Base-by-base conservation (phyloP, 768 basidiomycete species). In the Kwoniella newhampshirensis region DNA sequence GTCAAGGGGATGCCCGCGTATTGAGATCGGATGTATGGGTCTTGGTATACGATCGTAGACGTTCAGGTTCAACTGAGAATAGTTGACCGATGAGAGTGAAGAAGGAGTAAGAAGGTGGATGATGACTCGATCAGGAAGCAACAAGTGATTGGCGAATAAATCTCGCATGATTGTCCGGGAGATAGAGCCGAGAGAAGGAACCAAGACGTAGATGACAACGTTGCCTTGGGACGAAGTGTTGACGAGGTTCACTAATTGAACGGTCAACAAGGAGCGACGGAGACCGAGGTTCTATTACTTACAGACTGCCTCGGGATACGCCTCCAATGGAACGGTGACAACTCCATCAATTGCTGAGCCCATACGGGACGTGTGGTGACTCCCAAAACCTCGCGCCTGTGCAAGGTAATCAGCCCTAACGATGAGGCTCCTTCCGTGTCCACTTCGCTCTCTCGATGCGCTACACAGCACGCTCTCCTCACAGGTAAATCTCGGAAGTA, bases 31-130 rank as follows among this genome's bases (percentile, higher is more conserved):
- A 4, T 43, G 54, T 18, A 69, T 27, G 12, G 41, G 50, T n/a
- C 56, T 32, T 17, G 59, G 49, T 4, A 72, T 26, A 4, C 48
- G 50, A 30, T 69, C 57, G 49, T 69, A 72, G 6, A 64, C 54
- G 13, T 67, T 67, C 1, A 57, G 44, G 26, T 59, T 61, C 23
- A 67, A 41, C 21, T 43, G 39, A 4, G 41, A 37, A 26, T 59
- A 30, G 13, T 49, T 20, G 7, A 27, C 23, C 5, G 40, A 20
- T 6, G 28, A 18, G 5, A 57, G 20, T 17, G 43, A 18, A 4
- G 45, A 43, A 1, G 28, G 44, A 21, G 49, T 54, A 17, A 62
- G n/a, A 28, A 62, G 5, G 12, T 57, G 60, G 23, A 57, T 43
- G 25, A 62, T 44, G 28, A 45, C 36, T 4, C 50, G 44, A 2